A percentile compares a stretch with the other conserved stretches of the same genome.
Evolutionary conservation across 2,329 filamentous ascomycete species (phyloP).

Genomic region (Curvularia eragrostidis): DNA sequence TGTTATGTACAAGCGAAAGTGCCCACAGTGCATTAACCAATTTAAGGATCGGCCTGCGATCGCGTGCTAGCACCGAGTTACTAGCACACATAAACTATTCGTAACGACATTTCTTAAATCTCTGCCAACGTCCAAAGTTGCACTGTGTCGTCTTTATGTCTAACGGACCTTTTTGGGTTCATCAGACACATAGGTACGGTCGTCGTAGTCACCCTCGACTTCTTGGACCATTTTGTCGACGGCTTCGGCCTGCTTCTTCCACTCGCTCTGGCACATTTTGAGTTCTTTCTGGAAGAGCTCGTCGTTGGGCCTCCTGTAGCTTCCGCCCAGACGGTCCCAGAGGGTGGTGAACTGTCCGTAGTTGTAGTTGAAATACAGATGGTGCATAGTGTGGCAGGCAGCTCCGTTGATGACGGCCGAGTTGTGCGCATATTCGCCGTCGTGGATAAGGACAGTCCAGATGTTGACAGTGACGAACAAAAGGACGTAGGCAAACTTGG

Average conservation of each 20-base stretch:
- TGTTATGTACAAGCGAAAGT: conserved; percentile 14
- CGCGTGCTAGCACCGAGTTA: not conserved
- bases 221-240: conserved; percentile 78
- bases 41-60: conserved; percentile 14
- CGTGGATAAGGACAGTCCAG: conserved; percentile 96
- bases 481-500: conserved; percentile 85
- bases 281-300: conserved; percentile 84
- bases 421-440: conserved; percentile 92
- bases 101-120: conserved; percentile 12
- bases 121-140: not conserved
- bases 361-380: conserved; percentile 75
- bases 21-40: not conserved
- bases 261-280: conserved; percentile 83
- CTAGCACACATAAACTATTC: conserved; percentile 6
- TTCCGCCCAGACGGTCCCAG: conserved; percentile 87
- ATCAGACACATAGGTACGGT: conserved; percentile 51
- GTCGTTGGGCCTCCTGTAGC: conserved; percentile 83
- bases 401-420: conserved; percentile 92
- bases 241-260: conserved; percentile 76
- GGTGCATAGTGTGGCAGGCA: conserved; percentile 91
- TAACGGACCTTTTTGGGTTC: conserved; percentile 49
- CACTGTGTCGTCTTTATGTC: not conserved
- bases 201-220: conserved; percentile 66
- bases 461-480: conserved; percentile 94
- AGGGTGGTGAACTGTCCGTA: conserved; percentile 94